Evolutionary conservation across 305 asterid species (phyloP).

Genomic region (Fraxinus velutina): DNA sequence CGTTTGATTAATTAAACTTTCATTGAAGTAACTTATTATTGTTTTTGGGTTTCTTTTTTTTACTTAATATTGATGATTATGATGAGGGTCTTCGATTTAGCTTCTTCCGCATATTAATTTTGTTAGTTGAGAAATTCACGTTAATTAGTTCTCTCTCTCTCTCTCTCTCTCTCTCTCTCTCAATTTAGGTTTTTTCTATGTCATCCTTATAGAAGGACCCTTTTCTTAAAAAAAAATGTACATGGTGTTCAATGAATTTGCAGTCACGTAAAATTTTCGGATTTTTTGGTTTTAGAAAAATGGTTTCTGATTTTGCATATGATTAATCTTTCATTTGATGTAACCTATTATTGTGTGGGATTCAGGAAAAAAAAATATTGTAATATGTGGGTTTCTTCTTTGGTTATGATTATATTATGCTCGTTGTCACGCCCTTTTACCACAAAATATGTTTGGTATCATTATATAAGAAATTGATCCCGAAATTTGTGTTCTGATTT

Average conservation of each 20-base stretch:
- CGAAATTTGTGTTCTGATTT: background rate
- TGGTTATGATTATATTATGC: background rate
- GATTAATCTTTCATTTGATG: background rate
- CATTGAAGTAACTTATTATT: background rate
- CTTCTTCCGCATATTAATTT: background rate
- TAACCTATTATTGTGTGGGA: background rate
- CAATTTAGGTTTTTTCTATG: background rate
- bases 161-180: background rate
- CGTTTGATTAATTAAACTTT: background rate
- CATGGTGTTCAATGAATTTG: background rate
- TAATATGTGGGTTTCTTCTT: background rate
- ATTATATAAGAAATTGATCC: background rate
- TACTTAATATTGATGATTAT: background rate
- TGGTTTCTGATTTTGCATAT: background rate
- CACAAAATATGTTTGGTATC: background rate
- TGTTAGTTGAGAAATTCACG: background rate
- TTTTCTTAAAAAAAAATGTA: background rate
- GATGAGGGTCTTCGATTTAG: slow-evolving; percentile 10
- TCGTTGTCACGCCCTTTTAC: background rate
- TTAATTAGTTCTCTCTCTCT: background rate
- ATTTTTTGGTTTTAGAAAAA: background rate
- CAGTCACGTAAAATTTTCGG: background rate
- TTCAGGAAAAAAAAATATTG: background rate
- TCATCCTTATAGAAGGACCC: background rate
- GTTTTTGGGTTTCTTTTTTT: background rate